These are phyloP conservation scores for Colletotrichum sp. DNA, from an alignment of 2,329 filamentous ascomycete genomes.

Conservation along the genomic window DNA sequence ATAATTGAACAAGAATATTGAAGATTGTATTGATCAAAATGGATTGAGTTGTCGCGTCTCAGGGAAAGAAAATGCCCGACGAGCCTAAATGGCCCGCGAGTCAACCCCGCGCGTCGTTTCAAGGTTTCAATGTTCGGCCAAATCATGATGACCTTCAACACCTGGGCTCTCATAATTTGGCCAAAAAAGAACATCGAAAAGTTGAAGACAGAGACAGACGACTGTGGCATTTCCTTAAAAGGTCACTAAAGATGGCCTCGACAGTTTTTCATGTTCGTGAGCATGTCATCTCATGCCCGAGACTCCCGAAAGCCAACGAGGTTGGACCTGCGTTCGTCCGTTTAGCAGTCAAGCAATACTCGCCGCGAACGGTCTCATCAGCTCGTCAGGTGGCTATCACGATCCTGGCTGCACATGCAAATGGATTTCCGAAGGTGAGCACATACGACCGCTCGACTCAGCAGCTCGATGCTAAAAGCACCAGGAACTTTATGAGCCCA, in stretches of 20 bases:
- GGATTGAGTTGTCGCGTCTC: not conserved
- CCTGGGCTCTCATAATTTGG: not conserved
- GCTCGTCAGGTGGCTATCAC: not conserved
- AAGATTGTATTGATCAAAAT: not conserved
- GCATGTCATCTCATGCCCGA: not conserved
- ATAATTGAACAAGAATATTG: rapidly evolving
- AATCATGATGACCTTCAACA: not conserved
- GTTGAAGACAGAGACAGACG: not conserved
- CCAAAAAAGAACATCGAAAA: not conserved
- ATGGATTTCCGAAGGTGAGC: not conserved
- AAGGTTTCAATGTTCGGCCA: not conserved
- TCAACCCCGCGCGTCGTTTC: not conserved
- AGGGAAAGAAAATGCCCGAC: not conserved
- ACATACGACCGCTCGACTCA: not conserved
- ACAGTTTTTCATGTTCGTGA: not conserved
- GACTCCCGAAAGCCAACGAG: not conserved
- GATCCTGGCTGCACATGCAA: not conserved
- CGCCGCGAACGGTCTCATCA: not conserved
- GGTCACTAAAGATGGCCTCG: rapidly evolving
- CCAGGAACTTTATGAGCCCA: not conserved
- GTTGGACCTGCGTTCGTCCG: not conserved
- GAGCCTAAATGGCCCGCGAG: not conserved
- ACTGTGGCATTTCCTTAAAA: rapidly evolving
- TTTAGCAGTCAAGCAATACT: not conserved
- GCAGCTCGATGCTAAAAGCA: not conserved